These are phyloP conservation scores for Iberis amara DNA, from an alignment of 441 rosid genomes.

Conservation along the genomic window DNA sequence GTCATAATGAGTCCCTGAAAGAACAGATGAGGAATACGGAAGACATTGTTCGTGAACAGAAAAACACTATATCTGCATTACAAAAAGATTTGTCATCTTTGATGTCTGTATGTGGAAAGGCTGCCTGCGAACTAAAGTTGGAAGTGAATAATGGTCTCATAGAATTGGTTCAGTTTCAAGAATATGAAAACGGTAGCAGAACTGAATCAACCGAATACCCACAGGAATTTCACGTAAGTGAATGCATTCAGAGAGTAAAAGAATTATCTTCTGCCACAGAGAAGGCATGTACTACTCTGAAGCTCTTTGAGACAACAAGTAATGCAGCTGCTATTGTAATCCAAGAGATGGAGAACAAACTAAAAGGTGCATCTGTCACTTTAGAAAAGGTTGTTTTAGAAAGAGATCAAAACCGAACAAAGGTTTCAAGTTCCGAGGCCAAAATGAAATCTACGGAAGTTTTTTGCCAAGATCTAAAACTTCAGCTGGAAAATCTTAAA, in stretches of 20 bases:
- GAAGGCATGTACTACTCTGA: constrained; percentile 36
- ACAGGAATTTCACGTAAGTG: constrained; percentile 34
- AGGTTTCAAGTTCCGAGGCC: constrained; percentile 54
- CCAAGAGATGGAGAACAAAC: constrained; percentile 54
- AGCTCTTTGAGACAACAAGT: constrained; percentile 53
- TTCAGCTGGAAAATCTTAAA: constrained; percentile 41
- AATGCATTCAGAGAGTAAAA: constrained; percentile 36
- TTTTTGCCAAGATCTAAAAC: constrained; percentile 45
- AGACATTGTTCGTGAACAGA: constrained; percentile 46
- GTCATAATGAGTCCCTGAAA: constrained; percentile 52
- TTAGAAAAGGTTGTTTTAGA: constrained; percentile 46
- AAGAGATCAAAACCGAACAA: constrained; percentile 44
- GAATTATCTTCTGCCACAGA: constrained; percentile 43
- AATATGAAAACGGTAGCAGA: constrained; percentile 33
- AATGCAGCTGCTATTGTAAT: constrained; percentile 46
- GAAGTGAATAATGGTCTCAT: constrained; percentile 48
- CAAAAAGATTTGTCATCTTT: constrained; percentile 47
- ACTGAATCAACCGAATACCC: constrained; percentile 33
- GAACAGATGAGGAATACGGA: constrained; percentile 44
- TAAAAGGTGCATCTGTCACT: constrained; percentile 37
- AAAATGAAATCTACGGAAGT: constrained; percentile 44
- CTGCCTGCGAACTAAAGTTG: constrained; percentile 47
- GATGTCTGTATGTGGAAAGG: constrained; percentile 55
- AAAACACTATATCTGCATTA: constrained; percentile 38
- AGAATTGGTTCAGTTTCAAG: constrained; percentile 41